Conservation (phyloP, 1,284 basidiomycete genomes). For the Ustilago lituana region DNA sequence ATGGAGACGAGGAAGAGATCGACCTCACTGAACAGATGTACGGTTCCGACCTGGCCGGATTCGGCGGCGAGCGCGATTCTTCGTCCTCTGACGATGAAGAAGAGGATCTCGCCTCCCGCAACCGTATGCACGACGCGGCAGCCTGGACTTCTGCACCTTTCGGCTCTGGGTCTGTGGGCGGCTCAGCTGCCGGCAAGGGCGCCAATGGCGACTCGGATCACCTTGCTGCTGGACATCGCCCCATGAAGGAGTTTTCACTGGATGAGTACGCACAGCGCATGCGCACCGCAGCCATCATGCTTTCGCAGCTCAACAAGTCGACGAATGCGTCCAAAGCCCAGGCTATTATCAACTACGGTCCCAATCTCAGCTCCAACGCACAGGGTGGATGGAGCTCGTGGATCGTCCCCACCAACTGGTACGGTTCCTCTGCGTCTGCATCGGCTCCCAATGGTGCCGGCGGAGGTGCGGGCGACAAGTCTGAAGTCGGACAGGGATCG, state of each 20-base stretch:
- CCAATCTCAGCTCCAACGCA: constrained; percentile 47
- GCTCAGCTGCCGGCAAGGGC: background rate
- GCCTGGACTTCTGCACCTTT: constrained; percentile 51
- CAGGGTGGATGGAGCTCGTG: constrained; percentile 62
- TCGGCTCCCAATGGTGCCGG: constrained; percentile 18
- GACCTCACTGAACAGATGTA: constrained; percentile 66
- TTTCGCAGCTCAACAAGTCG: constrained; percentile 83
- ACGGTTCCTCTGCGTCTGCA: constrained; percentile 14
- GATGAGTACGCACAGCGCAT: constrained; percentile 98
- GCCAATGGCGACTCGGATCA: constrained; percentile 6
- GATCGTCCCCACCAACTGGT: constrained; percentile 63
- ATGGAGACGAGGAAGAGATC: constrained; percentile 52
- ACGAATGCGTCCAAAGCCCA: constrained; percentile 54
- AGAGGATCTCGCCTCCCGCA: constrained; percentile 56
- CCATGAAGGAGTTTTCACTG: constrained; percentile 68
- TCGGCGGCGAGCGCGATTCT: constrained; percentile 52
- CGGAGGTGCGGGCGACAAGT: constrained; percentile 40
- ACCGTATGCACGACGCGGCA: constrained; percentile 58
- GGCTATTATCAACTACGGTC: constrained; percentile 53
- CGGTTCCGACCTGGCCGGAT: constrained; percentile 60
- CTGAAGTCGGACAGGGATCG: constrained; percentile 52
- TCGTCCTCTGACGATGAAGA: constrained; percentile 37
- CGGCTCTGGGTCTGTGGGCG: constrained; percentile 1
- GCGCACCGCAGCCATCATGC: constrained; percentile 97
- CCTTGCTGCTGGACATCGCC: constrained; percentile 31